Conservation (phyloP, 2,329 filamentous ascomycete species). For the Paramyrothecium sp. region DNA sequence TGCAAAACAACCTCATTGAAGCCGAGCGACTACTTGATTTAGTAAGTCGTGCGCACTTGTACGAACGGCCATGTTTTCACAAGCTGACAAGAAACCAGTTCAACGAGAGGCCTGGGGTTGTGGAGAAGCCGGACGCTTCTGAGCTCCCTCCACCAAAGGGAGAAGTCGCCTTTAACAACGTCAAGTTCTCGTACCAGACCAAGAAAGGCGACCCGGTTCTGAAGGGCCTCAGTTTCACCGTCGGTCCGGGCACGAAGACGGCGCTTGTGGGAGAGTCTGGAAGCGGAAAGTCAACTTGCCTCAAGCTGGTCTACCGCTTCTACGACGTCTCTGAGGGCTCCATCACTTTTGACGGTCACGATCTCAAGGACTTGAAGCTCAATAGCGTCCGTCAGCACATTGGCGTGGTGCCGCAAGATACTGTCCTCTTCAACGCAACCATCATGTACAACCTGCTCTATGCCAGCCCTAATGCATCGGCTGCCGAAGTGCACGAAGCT, state of each 20-base stretch:
- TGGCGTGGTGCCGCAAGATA: constrained; percentile 44
- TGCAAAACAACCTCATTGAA: constrained; percentile 45
- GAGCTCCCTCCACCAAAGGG: constrained; percentile 28
- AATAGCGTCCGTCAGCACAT: constrained; percentile 38
- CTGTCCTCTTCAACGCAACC: constrained; percentile 50
- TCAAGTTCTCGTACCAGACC: constrained; percentile 41
- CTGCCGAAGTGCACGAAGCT: constrained; percentile 49
- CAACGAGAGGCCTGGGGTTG: constrained; percentile 40
- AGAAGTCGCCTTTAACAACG: constrained; percentile 39
- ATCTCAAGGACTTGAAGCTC: constrained; percentile 40
- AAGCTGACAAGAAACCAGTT: constrained; percentile 27
- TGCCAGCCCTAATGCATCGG: constrained; percentile 44
- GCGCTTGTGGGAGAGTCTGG: constrained; percentile 46
- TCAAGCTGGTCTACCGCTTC: constrained; percentile 50
- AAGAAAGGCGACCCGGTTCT: constrained; percentile 34
- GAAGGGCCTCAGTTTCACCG: constrained; percentile 38
- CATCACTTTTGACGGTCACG: constrained; percentile 44
- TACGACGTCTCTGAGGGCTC: constrained; percentile 46
- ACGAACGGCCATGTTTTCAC: neutral
- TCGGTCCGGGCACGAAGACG: constrained; percentile 41
- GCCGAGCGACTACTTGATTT: constrained; percentile 44
- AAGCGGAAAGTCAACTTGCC: constrained; percentile 46
- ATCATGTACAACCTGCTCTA: constrained; percentile 56
- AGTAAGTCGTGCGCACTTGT: constrained; percentile 15
- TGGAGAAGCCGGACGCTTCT: constrained; percentile 38